Percentiles rank a stretch among this genome's conserved stretches.
These are phyloP conservation scores for Pistacia atlantica DNA, from an alignment of 345 rosid genomes.

Conservation along the genomic window DNA sequence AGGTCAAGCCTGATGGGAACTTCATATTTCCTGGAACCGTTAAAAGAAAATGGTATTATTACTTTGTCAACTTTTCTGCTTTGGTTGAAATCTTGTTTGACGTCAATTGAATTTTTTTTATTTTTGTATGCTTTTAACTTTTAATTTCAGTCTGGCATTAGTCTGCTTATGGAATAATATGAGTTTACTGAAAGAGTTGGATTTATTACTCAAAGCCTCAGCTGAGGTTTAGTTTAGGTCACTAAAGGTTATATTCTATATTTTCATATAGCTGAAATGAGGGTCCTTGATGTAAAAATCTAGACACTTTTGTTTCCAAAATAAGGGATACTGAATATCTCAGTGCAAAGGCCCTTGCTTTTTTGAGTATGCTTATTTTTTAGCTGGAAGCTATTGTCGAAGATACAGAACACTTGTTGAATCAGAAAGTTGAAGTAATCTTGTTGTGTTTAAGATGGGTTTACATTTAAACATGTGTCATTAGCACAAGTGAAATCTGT, in stretches of 20 bases:
- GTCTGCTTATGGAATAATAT: not conserved
- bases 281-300: not conserved
- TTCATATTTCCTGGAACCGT: constrained; percentile 38
- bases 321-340: not conserved
- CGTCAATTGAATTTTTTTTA: not conserved
- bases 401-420: not conserved
- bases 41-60: constrained; percentile 63
- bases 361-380: not conserved
- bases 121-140: not conserved
- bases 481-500: not conserved
- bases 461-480: not conserved
- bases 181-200: too few relatives aligned
- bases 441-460: not conserved
- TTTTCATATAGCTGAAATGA: not conserved
- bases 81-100: constrained; percentile 11
- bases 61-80: not conserved
- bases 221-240: not conserved
- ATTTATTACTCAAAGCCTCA: not conserved
- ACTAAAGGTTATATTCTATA: not conserved
- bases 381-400: constrained; percentile 1
- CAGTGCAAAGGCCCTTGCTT: not conserved
- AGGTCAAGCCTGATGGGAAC: constrained; percentile 49
- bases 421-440: not conserved
- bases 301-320: not conserved
- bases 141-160: not conserved